phyloP scores from a whole-genome alignment of 306 rosid genomes.

The Citrullus amarus region DNA sequence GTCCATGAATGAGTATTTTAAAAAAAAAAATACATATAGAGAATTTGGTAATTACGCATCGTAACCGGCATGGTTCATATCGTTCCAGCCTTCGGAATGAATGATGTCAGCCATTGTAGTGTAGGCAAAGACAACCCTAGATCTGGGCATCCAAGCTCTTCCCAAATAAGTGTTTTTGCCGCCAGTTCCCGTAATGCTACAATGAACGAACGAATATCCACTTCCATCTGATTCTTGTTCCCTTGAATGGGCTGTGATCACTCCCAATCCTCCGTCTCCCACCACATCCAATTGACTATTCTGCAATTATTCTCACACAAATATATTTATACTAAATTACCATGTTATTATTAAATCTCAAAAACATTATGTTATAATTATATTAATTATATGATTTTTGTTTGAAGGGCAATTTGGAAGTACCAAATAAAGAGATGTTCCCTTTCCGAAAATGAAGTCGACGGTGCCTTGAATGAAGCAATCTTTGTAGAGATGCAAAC shows the following conservation, averaged over 20 bases:
- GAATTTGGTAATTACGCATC: too few species aligned
- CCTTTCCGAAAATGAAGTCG: conserved; percentile 33
- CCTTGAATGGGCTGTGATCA: conserved; percentile 51
- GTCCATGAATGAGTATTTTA: too few species aligned
- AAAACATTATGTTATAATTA: too few species aligned
- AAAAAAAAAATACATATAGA: too few species aligned
- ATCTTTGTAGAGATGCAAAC: conserved; percentile 31
- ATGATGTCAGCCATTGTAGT: conserved; percentile 16
- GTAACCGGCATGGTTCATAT: neutral
- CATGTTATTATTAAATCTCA: too few species aligned
- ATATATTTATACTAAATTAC: too few species aligned
- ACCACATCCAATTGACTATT: conserved; percentile 20
- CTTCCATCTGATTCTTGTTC: neutral
- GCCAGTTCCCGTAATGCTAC: conserved; percentile 28
- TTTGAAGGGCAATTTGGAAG: too few species aligned
- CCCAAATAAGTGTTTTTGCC: conserved; percentile 23
- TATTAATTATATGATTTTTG: too few species aligned
- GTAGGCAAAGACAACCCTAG: conserved; percentile 35
- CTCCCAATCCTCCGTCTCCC: conserved; percentile 7
- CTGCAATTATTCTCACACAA: conserved; percentile 7
- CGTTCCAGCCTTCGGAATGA: conserved; percentile 28
- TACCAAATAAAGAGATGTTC: conserved; percentile 36
- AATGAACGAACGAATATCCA: conserved; percentile 42
- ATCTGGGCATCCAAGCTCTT: conserved; percentile 37
- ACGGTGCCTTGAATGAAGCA: conserved; percentile 35